Percentiles rank a stretch among this genome's conserved stretches.
Conservation (phyloP, 2,329 filamentous ascomycete species). For the Hymenoscyphus linearis region DNA sequence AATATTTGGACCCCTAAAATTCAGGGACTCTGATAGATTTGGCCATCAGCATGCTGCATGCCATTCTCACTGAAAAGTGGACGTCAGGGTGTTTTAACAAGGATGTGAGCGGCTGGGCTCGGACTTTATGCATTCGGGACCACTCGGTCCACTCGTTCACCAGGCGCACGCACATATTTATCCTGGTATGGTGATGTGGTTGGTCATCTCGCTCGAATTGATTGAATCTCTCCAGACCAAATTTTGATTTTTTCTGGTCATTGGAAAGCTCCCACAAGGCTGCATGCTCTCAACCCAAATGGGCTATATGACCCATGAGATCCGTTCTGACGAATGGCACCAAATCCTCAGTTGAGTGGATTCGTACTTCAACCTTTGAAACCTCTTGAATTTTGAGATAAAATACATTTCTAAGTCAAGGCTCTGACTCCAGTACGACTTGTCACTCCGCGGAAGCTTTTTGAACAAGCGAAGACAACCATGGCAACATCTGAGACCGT, state of each 20-base stretch:
- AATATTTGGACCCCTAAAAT: constrained; percentile 5
- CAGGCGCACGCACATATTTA: not conserved
- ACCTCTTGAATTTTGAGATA: not conserved
- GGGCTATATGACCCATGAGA: constrained; percentile 1
- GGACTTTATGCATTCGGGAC: constrained; percentile 15
- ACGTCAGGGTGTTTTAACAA: constrained; percentile 7
- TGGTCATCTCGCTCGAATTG: not conserved
- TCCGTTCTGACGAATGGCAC: constrained; percentile 3
- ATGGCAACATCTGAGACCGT: constrained; percentile 1
- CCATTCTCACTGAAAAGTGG: constrained; percentile 12
- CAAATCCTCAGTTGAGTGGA: not conserved
- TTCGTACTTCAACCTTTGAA: not conserved
- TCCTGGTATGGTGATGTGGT: constrained; percentile 13
- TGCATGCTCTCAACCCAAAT: constrained; percentile 4
- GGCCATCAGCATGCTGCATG: constrained; percentile 24
- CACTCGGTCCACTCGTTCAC: constrained; percentile 9
- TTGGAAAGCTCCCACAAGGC: constrained; percentile 9
- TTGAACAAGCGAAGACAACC: not conserved
- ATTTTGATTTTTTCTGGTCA: constrained; percentile 3
- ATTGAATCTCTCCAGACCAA: constrained; percentile 4
- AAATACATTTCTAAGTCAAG: not conserved
- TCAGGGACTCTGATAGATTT: constrained; percentile 16
- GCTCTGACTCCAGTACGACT: not conserved
- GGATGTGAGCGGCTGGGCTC: constrained; percentile 12
- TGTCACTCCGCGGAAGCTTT: constrained; percentile 6